Percentiles rank a stretch among this genome's conserved stretches.
Evolutionary conservation across 148 eudicot species (phyloP).

Genomic region (Mesembryanthemum crystallinum): DNA sequence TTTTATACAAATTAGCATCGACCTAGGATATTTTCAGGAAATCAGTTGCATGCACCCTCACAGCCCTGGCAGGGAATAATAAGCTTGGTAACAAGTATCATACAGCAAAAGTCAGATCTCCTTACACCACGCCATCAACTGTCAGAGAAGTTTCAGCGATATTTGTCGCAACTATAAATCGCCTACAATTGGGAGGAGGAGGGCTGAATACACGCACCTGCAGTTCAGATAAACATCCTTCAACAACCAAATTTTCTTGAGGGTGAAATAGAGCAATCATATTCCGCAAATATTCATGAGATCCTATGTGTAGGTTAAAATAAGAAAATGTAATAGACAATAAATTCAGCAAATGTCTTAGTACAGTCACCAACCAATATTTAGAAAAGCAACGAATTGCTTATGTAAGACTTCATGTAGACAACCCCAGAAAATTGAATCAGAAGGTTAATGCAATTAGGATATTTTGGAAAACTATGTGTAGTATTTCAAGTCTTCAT

Average conservation of each 20-base stretch:
- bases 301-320: too few species aligned
- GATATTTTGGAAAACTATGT: too few species aligned
- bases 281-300: not conserved
- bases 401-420: not conserved
- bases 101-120: conserved; percentile 16
- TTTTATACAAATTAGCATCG: not conserved
- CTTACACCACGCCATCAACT: conserved; percentile 98
- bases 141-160: conserved; percentile 99
- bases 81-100: conserved; percentile 4
- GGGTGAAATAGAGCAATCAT: not conserved
- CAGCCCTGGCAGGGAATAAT: not conserved
- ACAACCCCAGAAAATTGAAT: not conserved
- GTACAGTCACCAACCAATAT: not conserved
- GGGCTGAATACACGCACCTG: conserved; percentile 95
- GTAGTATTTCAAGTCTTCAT: too few species aligned
- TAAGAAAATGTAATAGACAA: not conserved
- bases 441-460: too few species aligned
- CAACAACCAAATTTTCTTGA: not conserved
- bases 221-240: conserved; percentile 23
- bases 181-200: conserved; percentile 86
- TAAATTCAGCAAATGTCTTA: not conserved
- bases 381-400: not conserved
- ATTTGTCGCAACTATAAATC: conserved; percentile 92
- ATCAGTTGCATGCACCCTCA: not conserved
- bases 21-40: not conserved